These are phyloP conservation scores for Coccomyxa sp. DNA, from an alignment of 139 green algal genomes.

Conservation along the genomic window DNA sequence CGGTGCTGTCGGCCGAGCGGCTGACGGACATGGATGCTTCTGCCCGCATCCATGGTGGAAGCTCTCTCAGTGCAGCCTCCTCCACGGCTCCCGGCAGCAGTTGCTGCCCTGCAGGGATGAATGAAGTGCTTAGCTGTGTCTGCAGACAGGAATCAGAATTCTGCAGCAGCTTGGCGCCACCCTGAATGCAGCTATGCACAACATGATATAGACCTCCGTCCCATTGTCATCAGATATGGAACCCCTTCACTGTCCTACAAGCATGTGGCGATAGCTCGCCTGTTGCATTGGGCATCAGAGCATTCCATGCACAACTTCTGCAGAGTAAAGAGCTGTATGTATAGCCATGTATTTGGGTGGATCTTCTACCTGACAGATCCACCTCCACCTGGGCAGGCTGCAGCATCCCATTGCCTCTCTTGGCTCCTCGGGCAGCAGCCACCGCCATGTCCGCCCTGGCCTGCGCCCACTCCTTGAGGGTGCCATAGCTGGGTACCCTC, in stretches of 20 bases:
- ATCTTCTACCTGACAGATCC: no score
- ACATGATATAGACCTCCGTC: not conserved
- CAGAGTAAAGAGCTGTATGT: not conserved
- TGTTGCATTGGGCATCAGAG: not conserved
- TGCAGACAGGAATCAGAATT: not conserved
- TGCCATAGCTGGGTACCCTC: not conserved
- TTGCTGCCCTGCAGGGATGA: not conserved
- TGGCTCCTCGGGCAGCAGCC: not conserved
- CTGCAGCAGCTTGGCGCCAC: not conserved
- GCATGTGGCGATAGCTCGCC: no score
- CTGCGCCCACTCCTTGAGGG: constrained; percentile 1
- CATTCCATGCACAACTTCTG: not conserved
- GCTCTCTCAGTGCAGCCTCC: not conserved
- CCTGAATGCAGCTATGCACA: not conserved
- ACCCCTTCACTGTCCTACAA: not conserved
- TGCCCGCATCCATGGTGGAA: not conserved
- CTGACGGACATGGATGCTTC: not conserved
- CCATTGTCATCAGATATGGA: not conserved
- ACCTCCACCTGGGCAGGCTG: no score
- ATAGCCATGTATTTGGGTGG: not conserved
- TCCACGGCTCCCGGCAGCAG: not conserved
- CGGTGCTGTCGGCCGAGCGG: not conserved
- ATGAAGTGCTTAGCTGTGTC: not conserved
- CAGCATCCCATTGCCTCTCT: not conserved
- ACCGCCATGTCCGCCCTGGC: no score